Evolutionary conservation across 1,139 yeast genomes (phyloP), one percentile per base, ranked within the genome.

Genomic region (Lodderomyces parapsilosis): DNA sequence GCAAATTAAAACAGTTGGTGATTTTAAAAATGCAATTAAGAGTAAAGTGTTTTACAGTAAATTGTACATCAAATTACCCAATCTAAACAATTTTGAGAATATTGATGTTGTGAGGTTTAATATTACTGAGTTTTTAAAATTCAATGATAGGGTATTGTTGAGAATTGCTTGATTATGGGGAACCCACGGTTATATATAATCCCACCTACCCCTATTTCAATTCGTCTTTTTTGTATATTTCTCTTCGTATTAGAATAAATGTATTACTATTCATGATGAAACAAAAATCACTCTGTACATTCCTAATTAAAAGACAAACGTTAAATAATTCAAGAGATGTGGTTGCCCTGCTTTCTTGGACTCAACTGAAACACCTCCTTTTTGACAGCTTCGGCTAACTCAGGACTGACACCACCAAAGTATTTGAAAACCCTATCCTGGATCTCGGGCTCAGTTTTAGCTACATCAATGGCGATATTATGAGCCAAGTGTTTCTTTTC

Each of bases 401-500:
- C 83, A 42, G 80, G 74, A 56, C 80, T 76, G 43, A 90, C 95
- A 67, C 83, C 83, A 48, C 76, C 60, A 63, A 90, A 91, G 79
- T 85, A 80, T 49, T 76, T 88, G 57, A 85, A 76, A 32, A 87
- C 94, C 51, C 84, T 74, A 61, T 88, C 90, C 73, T 86, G 96
- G 53, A 89, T 81, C 43, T 74, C 78, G 43, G 86, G 83, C 53
- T 79, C 78, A 31, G 96, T 96, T 55, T 65, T 78, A 36, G 75
- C 58, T 38, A 80, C 85, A 63, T 90, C 96, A 28, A 71, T 83
- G 36, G 95, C 83, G 52, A 91, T 75, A 64, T 91, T 91, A 66
- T 86, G 87, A 41, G 93, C 88, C 63, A 91, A 75, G 59, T 87
- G 80, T 62, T 71, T 83, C 48, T 85, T 87, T 63, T 86, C 76